phyloP scores from a whole-genome alignment of 768 basidiomycete species.

The Rhodotorula sphaerocarpa region DNA sequence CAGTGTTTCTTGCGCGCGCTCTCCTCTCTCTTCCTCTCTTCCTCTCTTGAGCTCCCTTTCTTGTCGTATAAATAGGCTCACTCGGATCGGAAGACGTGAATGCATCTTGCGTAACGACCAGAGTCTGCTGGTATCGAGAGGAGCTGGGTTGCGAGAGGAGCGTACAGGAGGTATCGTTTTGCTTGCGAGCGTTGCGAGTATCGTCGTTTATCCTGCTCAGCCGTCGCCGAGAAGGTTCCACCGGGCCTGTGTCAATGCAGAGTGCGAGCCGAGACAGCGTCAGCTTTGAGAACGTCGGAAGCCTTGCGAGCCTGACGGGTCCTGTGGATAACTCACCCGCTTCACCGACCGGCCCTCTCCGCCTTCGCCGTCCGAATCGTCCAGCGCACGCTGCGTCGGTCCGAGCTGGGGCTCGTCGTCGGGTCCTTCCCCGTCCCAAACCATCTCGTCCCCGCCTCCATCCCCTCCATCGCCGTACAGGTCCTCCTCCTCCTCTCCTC shows the following conservation, averaged over 20 bases:
- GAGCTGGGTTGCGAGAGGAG: too few species aligned
- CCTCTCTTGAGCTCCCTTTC: too few species aligned
- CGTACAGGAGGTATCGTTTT: too few species aligned
- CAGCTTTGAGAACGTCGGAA: not conserved
- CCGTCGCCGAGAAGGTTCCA: constrained; percentile 26
- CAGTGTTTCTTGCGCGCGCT: too few species aligned
- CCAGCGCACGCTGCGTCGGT: constrained; percentile 12
- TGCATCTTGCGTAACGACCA: not conserved
- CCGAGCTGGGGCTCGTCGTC: constrained; percentile 1
- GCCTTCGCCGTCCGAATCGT: not conserved
- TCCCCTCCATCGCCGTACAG: not conserved
- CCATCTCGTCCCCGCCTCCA: constrained; percentile 4
- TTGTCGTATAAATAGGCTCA: too few species aligned
- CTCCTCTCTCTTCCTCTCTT: too few species aligned
- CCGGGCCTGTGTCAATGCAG: constrained; percentile 14
- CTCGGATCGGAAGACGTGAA: too few species aligned
- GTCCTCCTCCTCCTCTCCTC: not conserved
- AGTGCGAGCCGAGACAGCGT: not conserved
- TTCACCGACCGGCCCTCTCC: not conserved
- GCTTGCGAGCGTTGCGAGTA: too few species aligned
- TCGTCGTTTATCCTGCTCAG: too few species aligned
- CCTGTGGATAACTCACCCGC: not conserved
- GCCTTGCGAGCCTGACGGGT: not conserved
- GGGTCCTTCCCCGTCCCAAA: not conserved
- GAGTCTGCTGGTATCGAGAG: too few species aligned